Evolutionary conservation across 2,329 filamentous ascomycete genomes (phyloP).

Genomic region (Sporothrix variecibatus): DNA sequence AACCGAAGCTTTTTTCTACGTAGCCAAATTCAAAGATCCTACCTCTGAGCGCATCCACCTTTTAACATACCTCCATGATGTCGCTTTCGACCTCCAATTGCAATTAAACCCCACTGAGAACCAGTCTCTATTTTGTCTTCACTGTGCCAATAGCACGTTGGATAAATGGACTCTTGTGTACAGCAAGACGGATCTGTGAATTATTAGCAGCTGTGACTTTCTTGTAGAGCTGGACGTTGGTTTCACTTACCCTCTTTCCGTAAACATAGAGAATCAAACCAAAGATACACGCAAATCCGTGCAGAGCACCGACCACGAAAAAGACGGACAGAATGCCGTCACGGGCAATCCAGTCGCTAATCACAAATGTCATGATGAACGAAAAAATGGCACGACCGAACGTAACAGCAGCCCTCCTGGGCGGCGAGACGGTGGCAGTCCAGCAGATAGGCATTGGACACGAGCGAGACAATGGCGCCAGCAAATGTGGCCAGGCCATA

Average conservation of each 20-base stretch:
- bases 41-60: not conserved
- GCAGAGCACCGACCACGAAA: not conserved
- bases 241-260: slow-evolving; percentile 8
- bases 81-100: not conserved
- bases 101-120: not conserved
- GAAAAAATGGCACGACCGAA: slow-evolving; percentile 23
- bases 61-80: not conserved
- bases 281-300: not conserved
- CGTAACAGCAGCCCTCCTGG: slow-evolving; percentile 29
- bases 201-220: not conserved
- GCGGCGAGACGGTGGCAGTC: slow-evolving; percentile 28
- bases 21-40: not conserved
- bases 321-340: slow-evolving; percentile 15
- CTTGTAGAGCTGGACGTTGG: not conserved
- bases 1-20: not conserved
- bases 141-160: not conserved
- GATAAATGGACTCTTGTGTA: slow-evolving; percentile 11
- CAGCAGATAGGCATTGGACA: slow-evolving; percentile 29
- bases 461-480: slow-evolving; percentile 25
- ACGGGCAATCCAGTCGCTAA: slow-evolving; percentile 22
- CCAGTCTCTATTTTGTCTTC: not conserved
- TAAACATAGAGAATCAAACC: slow-evolving; percentile 22
- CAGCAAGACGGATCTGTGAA: slow-evolving; percentile 16
- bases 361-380: slow-evolving; percentile 29
- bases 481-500: slow-evolving; percentile 28